These are phyloP conservation scores for Hymenoscyphus fructigenus DNA, from an alignment of 2,329 filamentous ascomycete species.

Conservation along the genomic window DNA sequence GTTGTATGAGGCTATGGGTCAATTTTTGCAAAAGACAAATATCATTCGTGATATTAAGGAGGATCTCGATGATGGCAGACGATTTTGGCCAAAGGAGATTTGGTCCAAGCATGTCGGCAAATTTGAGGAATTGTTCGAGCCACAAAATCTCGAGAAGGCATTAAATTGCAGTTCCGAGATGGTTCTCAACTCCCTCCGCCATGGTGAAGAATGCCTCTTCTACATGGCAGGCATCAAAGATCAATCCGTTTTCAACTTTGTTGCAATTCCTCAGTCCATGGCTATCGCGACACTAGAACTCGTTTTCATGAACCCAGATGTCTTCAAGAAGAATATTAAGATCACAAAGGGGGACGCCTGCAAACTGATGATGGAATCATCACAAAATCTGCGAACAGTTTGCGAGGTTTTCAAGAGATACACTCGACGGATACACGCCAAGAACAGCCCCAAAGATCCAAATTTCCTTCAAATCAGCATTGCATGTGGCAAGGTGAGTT, in stretches of 20 bases:
- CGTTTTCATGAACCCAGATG: constrained; percentile 84
- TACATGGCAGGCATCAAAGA: constrained; percentile 94
- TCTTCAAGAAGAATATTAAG: constrained; percentile 89
- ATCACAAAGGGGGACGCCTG: constrained; percentile 96
- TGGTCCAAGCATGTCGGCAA: constrained; percentile 93
- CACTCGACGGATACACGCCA: constrained; percentile 78
- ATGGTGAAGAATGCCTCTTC: constrained; percentile 92
- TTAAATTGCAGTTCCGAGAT: constrained; percentile 89
- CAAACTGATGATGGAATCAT: constrained; percentile 85
- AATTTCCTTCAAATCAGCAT: constrained; percentile 91
- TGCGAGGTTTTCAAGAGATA: constrained; percentile 82
- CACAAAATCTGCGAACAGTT: constrained; percentile 80
- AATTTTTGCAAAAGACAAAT: constrained; percentile 97
- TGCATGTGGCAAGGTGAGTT: constrained; percentile 75
- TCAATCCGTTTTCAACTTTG: constrained; percentile 99
- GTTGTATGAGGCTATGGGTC: constrained; percentile 92
- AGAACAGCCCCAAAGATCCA: constrained; percentile 91
- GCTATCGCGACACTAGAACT: constrained; percentile 92
- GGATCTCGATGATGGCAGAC: constrained; percentile 80
- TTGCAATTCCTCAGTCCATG: constrained; percentile 95
- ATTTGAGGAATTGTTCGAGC: constrained; percentile 88
- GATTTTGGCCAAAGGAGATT: constrained; percentile 94
- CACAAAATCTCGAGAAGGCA: constrained; percentile 73
- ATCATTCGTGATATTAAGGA: constrained; percentile 95
- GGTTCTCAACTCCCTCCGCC: constrained; percentile 84